Percentiles rank a stretch among this genome's conserved stretches.
These are phyloP conservation scores for Hericium coralloides DNA, from an alignment of 768 basidiomycete genomes.

Conservation along the genomic window DNA sequence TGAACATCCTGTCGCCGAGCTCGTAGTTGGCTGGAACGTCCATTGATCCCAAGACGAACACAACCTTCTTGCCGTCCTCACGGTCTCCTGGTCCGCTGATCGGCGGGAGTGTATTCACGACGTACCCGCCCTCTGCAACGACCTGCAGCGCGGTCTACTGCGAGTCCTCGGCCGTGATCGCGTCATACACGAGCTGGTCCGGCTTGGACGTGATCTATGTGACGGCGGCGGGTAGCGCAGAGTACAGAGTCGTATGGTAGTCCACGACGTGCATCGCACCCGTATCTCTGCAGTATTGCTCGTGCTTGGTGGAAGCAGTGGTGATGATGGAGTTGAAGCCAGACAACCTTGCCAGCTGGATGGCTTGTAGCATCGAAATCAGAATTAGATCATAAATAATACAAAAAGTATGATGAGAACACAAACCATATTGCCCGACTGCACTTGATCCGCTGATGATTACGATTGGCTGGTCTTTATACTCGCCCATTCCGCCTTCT, in stretches of 20 bases:
- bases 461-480: slow-evolving; percentile 4
- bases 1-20: slow-evolving; percentile 13
- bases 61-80: slow-evolving; percentile 10
- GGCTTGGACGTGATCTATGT: slow-evolving; percentile 7
- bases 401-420: background rate
- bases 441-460: slow-evolving; percentile 13
- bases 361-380: too few species aligned
- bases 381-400: background rate
- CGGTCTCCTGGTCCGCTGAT: slow-evolving; percentile 5
- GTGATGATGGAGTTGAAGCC: slow-evolving; percentile 10
- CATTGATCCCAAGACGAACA: slow-evolving; percentile 3
- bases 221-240: slow-evolving; percentile 4
- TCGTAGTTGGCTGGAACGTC: slow-evolving; percentile 13
- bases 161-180: slow-evolving; percentile 4
- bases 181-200: slow-evolving; percentile 12
- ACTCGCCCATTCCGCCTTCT: slow-evolving; percentile 3
- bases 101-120: slow-evolving; percentile 7
- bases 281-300: slow-evolving; percentile 3
- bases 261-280: slow-evolving; percentile 13
- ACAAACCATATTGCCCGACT: slow-evolving; percentile 13
- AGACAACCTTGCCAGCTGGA: slow-evolving; percentile 8
- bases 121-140: slow-evolving; percentile 10
- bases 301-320: slow-evolving; percentile 8
- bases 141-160: slow-evolving; percentile 8
- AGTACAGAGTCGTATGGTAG: background rate